Evolutionary conservation across 2,329 filamentous ascomycete genomes (phyloP).

Genomic region (Catunica adiposa): DNA sequence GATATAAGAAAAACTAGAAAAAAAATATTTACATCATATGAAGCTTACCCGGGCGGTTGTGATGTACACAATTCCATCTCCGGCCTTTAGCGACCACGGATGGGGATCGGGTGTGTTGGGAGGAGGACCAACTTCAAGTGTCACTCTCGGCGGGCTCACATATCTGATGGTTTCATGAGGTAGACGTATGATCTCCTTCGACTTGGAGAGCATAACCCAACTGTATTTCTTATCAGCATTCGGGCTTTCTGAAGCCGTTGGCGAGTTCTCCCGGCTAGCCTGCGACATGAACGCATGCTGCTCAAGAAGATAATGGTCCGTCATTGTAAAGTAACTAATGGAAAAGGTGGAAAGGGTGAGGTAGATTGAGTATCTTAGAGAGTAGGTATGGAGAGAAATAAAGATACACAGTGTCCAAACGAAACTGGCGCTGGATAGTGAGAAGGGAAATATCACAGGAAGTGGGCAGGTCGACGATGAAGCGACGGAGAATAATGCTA

Average conservation of each 20-base stretch:
- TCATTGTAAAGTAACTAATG: conserved; percentile 26
- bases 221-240: conserved; percentile 41
- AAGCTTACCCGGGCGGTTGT: conserved; percentile 67
- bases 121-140: conserved; percentile 55
- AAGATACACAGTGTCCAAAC: too few relatives aligned
- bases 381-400: too few relatives aligned
- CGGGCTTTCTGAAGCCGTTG: conserved; percentile 7
- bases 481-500: too few relatives aligned
- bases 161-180: conserved; percentile 70
- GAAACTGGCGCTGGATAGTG: too few relatives aligned
- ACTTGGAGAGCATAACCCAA: conserved; percentile 83
- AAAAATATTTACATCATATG: too few relatives aligned
- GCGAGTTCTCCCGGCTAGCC: neutral
- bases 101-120: conserved; percentile 27
- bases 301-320: conserved; percentile 23
- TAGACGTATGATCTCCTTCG: conserved; percentile 62
- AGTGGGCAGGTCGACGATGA: too few relatives aligned
- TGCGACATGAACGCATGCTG: conserved; percentile 24
- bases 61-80: conserved; percentile 59
- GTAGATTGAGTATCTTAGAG: neutral
- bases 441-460: too few relatives aligned
- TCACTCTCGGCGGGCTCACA: conserved; percentile 63
- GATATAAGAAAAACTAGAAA: too few relatives aligned
- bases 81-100: conserved; percentile 36
- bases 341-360: neutral